These are phyloP conservation scores for Solanum hybrid DNA, from an alignment of 305 asterid species.

Conservation along the genomic window DNA sequence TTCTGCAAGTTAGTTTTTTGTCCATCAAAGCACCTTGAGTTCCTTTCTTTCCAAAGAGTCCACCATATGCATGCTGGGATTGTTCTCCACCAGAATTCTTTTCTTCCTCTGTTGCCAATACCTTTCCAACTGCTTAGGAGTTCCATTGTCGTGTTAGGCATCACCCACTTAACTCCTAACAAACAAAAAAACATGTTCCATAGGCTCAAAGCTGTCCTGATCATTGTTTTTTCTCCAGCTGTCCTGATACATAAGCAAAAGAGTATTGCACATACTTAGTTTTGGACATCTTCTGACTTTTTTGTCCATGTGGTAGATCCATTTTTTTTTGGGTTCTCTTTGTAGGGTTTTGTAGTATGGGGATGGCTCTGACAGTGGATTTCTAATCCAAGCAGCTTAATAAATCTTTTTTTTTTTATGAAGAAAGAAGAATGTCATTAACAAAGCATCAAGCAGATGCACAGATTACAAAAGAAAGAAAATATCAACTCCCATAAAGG, in stretches of 20 bases:
- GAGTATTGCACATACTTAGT: not conserved
- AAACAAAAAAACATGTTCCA: too few relatives aligned
- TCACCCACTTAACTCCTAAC: too few relatives aligned
- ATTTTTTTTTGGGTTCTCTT: not conserved
- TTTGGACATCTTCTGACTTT: not conserved
- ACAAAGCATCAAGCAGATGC: not conserved
- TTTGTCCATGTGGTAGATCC: not conserved
- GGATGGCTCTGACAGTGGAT: not conserved
- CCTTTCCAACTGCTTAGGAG: too few relatives aligned
- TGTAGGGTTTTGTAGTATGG: not conserved
- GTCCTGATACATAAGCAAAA: not conserved
- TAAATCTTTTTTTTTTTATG: not conserved
- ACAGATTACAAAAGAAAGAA: not conserved
- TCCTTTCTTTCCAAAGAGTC: too few relatives aligned
- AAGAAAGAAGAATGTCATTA: not conserved
- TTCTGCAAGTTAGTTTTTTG: too few relatives aligned
- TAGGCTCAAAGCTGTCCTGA: too few relatives aligned
- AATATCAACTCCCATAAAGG: not conserved
- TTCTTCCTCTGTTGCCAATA: too few relatives aligned
- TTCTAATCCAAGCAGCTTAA: not conserved
- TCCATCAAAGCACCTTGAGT: too few relatives aligned
- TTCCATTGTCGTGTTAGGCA: too few relatives aligned
- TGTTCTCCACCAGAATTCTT: too few relatives aligned
- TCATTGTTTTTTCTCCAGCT: not conserved
- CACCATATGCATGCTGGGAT: too few relatives aligned